Base-by-base conservation (phyloP, 192 early-diverging fungal genomes). In the Backusella mclennaniae region DNA sequence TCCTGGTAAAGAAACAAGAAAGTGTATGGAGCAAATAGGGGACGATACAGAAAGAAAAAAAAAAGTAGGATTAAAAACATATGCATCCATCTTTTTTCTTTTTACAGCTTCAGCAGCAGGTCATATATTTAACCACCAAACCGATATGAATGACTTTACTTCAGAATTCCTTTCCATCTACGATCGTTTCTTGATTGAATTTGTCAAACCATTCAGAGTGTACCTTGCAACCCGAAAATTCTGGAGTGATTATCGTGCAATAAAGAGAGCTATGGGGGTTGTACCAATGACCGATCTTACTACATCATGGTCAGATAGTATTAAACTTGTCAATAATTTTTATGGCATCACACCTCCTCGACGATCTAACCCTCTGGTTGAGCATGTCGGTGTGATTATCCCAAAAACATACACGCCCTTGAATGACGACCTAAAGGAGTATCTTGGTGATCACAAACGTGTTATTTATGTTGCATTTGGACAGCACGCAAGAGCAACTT, bases 391-490 rank as follows among this genome's bases (percentile, higher is more conserved):
- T 1, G 77, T 82, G 0, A 73, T 85, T 0, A 49, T 83, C 26
- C 73, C 73, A 66, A 56, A 76, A 26, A 12, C 8, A 1, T 81
- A 83, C 35, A 46, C 38, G 23, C 26, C 44, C 7, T 19, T 85
- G 4, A 76, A 71, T 8, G 9, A 49, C 2, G 4, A 15, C 6
- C n/a, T 72, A 2, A 15, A 29, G 8, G 8, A 26, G 12, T 85
- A 76, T 49, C 35, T 85, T 8, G 35, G 44, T 42, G 29, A 14
- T 1, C 77, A 85, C 26, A 6, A 19, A 26, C 49, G 67, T 36
- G 75, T 80, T 11, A 21, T 70, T 2, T 85, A 83, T 49, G 46
- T 83, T 39, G 79, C 82, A 0, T 83, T 85, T 59, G 82, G 82
- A 8, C 77, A 74, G 26, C 46, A 69, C 1, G 39, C 76, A 21